A percentile compares a stretch with the other conserved stretches of the same genome.
Conservation (phyloP, 495 filamentous ascomycete species). For the Chaetomium tenue region DNA sequence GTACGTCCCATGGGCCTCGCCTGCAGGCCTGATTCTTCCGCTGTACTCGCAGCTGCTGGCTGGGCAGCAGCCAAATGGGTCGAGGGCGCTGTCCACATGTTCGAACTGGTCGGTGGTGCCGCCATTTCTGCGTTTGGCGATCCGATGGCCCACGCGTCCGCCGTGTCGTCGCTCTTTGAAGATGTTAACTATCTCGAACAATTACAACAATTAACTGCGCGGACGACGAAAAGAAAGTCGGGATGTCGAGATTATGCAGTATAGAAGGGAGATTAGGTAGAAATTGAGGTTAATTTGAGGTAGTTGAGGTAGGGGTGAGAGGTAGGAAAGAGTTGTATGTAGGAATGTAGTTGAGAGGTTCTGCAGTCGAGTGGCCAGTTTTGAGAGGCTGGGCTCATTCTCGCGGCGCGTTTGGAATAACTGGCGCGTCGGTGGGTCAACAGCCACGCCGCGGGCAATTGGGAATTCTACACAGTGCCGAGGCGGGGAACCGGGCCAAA, state of each 20-base stretch:
- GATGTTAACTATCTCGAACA: background rate
- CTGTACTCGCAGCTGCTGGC: slow-evolving; percentile 45
- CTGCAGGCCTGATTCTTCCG: slow-evolving; percentile 46
- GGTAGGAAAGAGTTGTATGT: too few relatives aligned
- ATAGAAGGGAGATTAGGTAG: background rate
- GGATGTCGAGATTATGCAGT: background rate
- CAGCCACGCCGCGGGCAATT: slow-evolving; percentile 10
- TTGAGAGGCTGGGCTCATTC: slow-evolving; percentile 39
- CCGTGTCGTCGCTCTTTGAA: slow-evolving; percentile 8
- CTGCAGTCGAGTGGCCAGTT: slow-evolving; percentile 25
- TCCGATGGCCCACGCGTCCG: slow-evolving; percentile 20
- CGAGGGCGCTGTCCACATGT: slow-evolving; percentile 32
- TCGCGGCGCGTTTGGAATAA: slow-evolving; percentile 32
- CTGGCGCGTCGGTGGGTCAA: slow-evolving; percentile 38
- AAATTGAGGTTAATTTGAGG: background rate
- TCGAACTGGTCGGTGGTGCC: slow-evolving; percentile 28
- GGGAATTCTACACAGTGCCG: background rate
- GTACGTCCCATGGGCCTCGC: slow-evolving; percentile 54
- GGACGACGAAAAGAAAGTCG: background rate
- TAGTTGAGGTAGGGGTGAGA: slow-evolving; percentile 14
- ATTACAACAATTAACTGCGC: slow-evolving; percentile 22
- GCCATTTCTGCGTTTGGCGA: slow-evolving; percentile 24
- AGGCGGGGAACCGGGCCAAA: background rate
- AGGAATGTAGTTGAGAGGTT: slow-evolving; percentile 19
- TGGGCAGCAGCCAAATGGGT: slow-evolving; percentile 27